Percentiles rank a stretch among this genome's conserved stretches.
These are phyloP conservation scores for Plenodomus tracheiphilus DNA, from an alignment of 2,329 filamentous ascomycete species.

Conservation along the genomic window DNA sequence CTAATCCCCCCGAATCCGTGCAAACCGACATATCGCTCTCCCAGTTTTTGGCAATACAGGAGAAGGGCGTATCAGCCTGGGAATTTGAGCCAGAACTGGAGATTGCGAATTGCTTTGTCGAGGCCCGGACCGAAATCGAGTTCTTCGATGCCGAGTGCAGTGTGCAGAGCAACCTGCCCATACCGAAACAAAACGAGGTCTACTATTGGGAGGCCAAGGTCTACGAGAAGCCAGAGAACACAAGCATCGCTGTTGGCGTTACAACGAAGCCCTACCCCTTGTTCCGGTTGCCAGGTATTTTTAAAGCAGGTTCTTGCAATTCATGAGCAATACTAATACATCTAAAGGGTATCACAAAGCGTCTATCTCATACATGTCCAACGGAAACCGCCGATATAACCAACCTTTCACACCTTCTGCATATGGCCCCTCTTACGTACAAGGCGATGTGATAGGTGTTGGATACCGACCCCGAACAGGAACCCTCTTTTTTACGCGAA, in stretches of 20 bases:
- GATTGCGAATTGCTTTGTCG: constrained; percentile 98
- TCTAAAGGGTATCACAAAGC: constrained; percentile 81
- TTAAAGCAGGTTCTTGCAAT: neutral
- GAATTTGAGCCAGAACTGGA: constrained; percentile 99
- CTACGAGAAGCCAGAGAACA: constrained; percentile 92
- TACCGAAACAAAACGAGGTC: constrained; percentile 98
- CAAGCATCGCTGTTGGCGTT: constrained; percentile 87
- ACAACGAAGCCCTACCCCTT: constrained; percentile 96
- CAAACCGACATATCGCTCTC: constrained; percentile 97
- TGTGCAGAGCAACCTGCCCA: constrained; percentile 93
- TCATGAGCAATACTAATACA: constrained; percentile 5
- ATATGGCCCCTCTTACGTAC: constrained; percentile 83
- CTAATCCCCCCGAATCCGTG: constrained; percentile 90
- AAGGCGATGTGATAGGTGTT: constrained; percentile 94
- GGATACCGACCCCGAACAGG: constrained; percentile 94
- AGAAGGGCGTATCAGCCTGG: constrained; percentile 99
- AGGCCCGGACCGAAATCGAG: constrained; percentile 94
- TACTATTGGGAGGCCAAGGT: constrained; percentile 99
- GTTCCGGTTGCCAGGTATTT: constrained; percentile 86
- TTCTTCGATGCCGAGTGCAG: constrained; percentile 99
- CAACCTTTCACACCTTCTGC: constrained; percentile 81
- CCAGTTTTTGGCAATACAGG: constrained; percentile 96
- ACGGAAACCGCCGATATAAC: constrained; percentile 84
- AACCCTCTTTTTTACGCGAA: constrained; percentile 96
- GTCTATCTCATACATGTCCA: constrained; percentile 89